Conservation (phyloP, 495 filamentous ascomycete species). For the Penicillium goetzii region DNA sequence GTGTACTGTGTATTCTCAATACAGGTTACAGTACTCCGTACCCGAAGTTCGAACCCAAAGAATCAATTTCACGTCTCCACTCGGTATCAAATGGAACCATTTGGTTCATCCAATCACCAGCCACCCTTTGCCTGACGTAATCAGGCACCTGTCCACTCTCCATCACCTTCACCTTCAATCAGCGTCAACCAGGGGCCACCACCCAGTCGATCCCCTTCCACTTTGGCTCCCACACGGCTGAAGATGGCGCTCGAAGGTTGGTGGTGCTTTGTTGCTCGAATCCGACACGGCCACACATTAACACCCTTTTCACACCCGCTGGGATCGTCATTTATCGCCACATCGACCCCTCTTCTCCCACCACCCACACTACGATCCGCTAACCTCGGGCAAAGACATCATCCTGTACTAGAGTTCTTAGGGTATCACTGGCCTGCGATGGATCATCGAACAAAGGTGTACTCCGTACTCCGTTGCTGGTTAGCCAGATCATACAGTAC, state of each 20-base stretch:
- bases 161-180: slow-evolving; percentile 7
- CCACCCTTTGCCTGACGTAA: slow-evolving; percentile 17
- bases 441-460: background rate
- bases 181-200: slow-evolving; percentile 9
- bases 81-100: background rate
- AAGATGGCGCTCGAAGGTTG: slow-evolving; percentile 10
- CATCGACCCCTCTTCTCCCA: background rate
- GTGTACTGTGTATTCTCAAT: background rate
- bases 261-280: slow-evolving; percentile 4
- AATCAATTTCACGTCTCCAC: background rate
- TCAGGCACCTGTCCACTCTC: slow-evolving; percentile 26
- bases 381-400: background rate
- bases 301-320: slow-evolving; percentile 1
- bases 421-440: background rate
- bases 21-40: background rate
- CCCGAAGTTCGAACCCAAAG: background rate
- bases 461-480: background rate
- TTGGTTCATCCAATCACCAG: slow-evolving; percentile 10
- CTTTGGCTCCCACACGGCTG: slow-evolving; percentile 23
- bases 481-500: background rate
- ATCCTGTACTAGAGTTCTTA: background rate
- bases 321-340: slow-evolving; percentile 6
- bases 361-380: background rate
- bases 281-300: slow-evolving; percentile 5
- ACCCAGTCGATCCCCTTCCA: slow-evolving; percentile 24